These are phyloP conservation scores for Fusarium proliferatum DNA, from an alignment of 2,329 filamentous ascomycete species.

Conservation along the genomic window DNA sequence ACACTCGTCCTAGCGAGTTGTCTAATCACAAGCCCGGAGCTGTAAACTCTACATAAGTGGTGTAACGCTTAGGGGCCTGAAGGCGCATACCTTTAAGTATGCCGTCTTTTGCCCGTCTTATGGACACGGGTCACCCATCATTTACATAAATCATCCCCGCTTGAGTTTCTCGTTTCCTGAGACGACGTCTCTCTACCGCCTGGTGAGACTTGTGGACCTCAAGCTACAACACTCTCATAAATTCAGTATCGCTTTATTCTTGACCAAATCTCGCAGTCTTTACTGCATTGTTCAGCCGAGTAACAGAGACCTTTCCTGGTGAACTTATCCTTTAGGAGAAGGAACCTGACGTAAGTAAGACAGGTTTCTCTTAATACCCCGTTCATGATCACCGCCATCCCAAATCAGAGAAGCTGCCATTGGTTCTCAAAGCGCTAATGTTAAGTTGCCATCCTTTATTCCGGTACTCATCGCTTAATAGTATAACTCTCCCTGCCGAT, in stretches of 20 bases:
- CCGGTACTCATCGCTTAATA: neutral
- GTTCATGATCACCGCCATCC: neutral
- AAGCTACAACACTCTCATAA: neutral
- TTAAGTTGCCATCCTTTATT: neutral
- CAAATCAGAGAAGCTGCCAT: neutral
- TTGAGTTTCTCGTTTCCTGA: no score
- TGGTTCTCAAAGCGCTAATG: accelerated
- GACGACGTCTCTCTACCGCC: neutral
- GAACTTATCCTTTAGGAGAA: neutral
- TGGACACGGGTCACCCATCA: no score
- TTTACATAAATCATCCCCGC: neutral
- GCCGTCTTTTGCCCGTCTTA: neutral
- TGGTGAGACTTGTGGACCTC: neutral
- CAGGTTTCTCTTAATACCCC: neutral
- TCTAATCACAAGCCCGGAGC: neutral
- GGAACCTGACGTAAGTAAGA: neutral
- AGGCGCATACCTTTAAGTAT: neutral
- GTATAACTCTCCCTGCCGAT: neutral
- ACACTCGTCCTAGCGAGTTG: neutral
- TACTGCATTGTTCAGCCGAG: neutral
- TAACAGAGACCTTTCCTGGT: neutral
- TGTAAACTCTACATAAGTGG: neutral
- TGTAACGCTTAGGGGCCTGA: neutral
- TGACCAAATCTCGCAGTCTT: neutral
- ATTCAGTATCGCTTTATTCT: neutral